Base-by-base conservation (phyloP, 2,329 filamentous ascomycete genomes). In the Acrocalymma vagum region DNA sequence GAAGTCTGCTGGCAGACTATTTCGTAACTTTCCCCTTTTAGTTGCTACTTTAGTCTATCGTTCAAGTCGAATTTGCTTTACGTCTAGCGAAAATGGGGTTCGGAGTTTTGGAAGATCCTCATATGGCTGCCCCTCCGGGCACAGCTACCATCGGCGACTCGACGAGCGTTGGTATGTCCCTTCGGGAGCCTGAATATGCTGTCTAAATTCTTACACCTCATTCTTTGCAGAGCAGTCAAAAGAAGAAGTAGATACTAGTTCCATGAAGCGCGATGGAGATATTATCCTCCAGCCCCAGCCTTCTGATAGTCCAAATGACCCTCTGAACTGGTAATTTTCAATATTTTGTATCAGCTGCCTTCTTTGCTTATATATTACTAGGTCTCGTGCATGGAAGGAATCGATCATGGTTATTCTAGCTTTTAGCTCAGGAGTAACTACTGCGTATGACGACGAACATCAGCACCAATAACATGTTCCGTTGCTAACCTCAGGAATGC, bases 201-300 rank as follows among this genome's bases (percentile, higher is more conserved):
- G n/a, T n/a, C n/a, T n/a, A n/a, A n/a, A n/a, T n/a, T n/a, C n/a
- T n/a, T n/a, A n/a, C n/a, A n/a, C n/a, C n/a, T n/a, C n/a, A n/a
- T n/a, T n/a, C n/a, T n/a, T n/a, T n/a, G n/a, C n/a, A n/a, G n/a
- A n/a, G n/a, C n/a, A n/a, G n/a, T n/a, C 26, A 36, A 10, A 15
- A 56, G 55, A 51, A 13, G 48, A 61, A n/a, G 30, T 46, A 7
- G 58, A 62, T 22, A 42, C 38, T 2, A 56, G 38, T 8, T 30
- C 60, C 9, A 44, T 73, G 32, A 73, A 74, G 57, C 69, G 68
- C 30, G 61, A 67, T 38, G 86, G 88, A 16, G 73, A 79, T 9
- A 87, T 93, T 56, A 90, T 96, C 52, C 81, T 96, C 22, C 87
- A 94, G 10, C 93, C 93, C 3, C 93, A 96, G 61, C 93, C 93